Evolutionary conservation across 768 basidiomycete genomes (phyloP), one percentile per base, ranked within the genome.

Genomic region (Sporobolomyces roseus): DNA sequence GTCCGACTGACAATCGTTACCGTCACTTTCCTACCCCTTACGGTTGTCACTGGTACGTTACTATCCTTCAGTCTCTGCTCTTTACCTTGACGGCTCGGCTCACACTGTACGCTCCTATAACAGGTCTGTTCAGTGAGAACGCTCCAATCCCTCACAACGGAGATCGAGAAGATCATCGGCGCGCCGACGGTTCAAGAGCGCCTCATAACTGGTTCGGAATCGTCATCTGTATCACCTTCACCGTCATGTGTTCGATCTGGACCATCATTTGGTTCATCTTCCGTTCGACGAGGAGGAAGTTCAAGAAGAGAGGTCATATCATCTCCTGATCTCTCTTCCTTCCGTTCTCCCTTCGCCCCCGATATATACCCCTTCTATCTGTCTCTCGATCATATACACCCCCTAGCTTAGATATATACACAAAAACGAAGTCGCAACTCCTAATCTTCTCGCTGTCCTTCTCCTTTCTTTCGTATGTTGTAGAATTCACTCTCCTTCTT

Each of bases 91-190:
- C 76, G 17, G 38, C 17, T 9, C 9, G 9, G 17, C 17, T 9
- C 9, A 9, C 10, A 9, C 38, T 17, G 38, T 9, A 41, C 17
- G 17, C 38, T 9, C 9, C 17, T 41, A 9, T 9, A 9, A 41
- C 23, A 90, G 91, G 88, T 50, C 29, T 84, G 19, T 84, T 85
- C 75, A 87, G 88, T 4, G 79, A 86, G 77, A 94, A 96, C 75
- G 73, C 87, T 49, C 77, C 70, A 7, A 71, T 90, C 4, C 91
- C 90, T 0, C 77, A 76, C n/a, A 88, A 89, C 76, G 78, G 78
- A 21, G 75, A 74, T 27, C 52, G 48, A 0, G 27, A 51, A 7
- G 30, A 50, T 23, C 53, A 51, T 23, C 6, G 30, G 29, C 58
- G 64, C 35, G 54, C 68, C 13, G 61, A 66, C 50, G 64, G 61